Percentiles rank a stretch among this genome's conserved stretches.
Evolutionary conservation across 768 basidiomycete genomes (phyloP).

Genomic region (Boletales sp.): DNA sequence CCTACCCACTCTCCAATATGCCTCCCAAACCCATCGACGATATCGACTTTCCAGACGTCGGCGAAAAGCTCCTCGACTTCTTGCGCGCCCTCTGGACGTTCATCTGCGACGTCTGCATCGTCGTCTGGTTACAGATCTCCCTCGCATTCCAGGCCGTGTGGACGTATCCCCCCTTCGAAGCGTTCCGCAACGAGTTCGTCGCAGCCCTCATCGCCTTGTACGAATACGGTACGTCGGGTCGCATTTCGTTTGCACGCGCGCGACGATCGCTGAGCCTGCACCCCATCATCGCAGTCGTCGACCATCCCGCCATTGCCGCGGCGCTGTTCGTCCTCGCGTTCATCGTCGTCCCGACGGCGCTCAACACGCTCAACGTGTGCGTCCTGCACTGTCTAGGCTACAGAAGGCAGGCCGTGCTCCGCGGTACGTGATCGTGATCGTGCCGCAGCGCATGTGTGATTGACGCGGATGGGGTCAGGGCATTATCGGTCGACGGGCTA

Average conservation of each 20-base stretch:
- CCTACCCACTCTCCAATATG: constrained; percentile 2
- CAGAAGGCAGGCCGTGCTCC: constrained; percentile 1
- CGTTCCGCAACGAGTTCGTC: constrained; percentile 14
- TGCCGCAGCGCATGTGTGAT: no score
- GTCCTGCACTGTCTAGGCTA: constrained; percentile 1
- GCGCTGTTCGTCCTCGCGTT: constrained; percentile 10
- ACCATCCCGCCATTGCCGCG: constrained; percentile 10
- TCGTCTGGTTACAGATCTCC: constrained; percentile 7
- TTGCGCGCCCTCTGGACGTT: constrained; percentile 8
- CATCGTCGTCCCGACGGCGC: constrained; percentile 3
- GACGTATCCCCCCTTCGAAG: constrained; percentile 22
- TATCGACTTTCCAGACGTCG: constrained; percentile 14
- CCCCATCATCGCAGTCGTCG: not conserved
- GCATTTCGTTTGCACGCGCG: not conserved
- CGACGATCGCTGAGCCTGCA: not conserved
- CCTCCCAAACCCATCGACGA: constrained; percentile 15
- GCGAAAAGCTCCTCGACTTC: constrained; percentile 15
- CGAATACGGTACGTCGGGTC: constrained; percentile 12
- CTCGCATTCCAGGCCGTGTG: constrained; percentile 10
- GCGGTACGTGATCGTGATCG: constrained; percentile 3
- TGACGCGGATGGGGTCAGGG: no score
- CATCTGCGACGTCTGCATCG: not conserved
- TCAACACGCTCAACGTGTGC: not conserved
- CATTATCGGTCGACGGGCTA: constrained; percentile 18
- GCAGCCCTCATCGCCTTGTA: constrained; percentile 6